phyloP scores from a whole-genome alignment of 331 rosid genomes.

The Cydonia oblonga region DNA sequence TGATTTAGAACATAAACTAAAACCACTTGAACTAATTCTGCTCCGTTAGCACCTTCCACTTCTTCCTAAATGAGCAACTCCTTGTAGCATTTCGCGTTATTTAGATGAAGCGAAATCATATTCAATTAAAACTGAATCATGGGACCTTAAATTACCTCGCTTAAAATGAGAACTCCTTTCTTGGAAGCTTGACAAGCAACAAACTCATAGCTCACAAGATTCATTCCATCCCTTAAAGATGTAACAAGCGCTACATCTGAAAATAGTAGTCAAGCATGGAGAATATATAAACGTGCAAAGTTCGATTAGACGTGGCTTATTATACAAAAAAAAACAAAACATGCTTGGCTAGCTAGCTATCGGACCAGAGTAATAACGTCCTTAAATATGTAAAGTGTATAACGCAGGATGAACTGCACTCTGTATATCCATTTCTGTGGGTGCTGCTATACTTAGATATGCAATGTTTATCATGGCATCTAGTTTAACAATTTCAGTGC shows the following conservation, averaged over 20 bases:
- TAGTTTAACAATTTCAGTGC: background rate
- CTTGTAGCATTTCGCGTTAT: no score
- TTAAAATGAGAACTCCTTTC: constrained; percentile 93
- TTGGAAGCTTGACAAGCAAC: constrained; percentile 95
- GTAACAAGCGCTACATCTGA: constrained; percentile 94
- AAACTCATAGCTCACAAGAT: constrained; percentile 95
- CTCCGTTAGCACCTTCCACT: no score
- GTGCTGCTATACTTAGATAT: background rate
- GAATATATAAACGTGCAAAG: background rate
- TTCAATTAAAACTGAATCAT: background rate
- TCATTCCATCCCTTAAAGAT: constrained; percentile 97
- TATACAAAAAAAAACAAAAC: background rate
- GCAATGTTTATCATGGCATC: background rate
- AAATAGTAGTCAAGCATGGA: background rate
- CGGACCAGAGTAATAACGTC: background rate
- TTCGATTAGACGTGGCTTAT: background rate
- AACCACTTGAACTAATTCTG: no score
- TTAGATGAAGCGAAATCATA: no score
- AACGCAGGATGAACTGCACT: background rate
- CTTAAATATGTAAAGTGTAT: background rate
- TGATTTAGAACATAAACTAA: constrained; percentile 4
- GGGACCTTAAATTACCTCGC: constrained; percentile 54
- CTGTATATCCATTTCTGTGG: background rate
- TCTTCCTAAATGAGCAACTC: no score
- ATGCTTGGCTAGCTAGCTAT: background rate